phyloP scores from a whole-genome alignment of 768 basidiomycete species.

The Clitopilus passeckerianus region DNA sequence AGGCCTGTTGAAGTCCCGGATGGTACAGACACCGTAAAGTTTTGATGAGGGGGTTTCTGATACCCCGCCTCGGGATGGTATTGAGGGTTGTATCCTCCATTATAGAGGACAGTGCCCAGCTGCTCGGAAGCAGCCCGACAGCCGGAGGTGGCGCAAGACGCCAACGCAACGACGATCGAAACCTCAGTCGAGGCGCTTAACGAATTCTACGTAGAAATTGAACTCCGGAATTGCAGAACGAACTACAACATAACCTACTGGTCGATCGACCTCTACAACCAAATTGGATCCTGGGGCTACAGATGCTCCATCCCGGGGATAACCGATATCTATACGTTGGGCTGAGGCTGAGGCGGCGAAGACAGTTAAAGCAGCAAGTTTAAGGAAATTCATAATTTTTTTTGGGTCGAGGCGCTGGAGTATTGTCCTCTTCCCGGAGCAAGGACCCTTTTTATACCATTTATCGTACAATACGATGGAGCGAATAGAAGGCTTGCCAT shows the following conservation, averaged over 20 bases:
- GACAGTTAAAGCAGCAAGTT: slow-evolving; percentile 11
- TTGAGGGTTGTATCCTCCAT: slow-evolving; percentile 36
- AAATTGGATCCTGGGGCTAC: slow-evolving; percentile 32
- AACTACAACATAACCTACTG: slow-evolving; percentile 26
- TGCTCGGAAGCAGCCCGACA: slow-evolving; percentile 17
- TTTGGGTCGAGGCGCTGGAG: background rate
- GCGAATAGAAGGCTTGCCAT: background rate
- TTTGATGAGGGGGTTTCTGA: slow-evolving; percentile 34
- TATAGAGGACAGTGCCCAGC: slow-evolving; percentile 40
- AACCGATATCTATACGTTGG: slow-evolving; percentile 35
- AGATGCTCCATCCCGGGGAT: slow-evolving; percentile 27
- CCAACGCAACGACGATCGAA: slow-evolving; percentile 38
- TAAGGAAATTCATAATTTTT: background rate
- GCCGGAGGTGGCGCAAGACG: slow-evolving; percentile 22
- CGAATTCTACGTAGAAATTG: slow-evolving; percentile 21
- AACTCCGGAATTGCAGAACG: background rate
- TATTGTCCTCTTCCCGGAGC: background rate
- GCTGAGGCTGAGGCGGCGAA: slow-evolving; percentile 29
- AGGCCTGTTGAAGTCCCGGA: slow-evolving; percentile 16
- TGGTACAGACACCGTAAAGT: slow-evolving; percentile 39
- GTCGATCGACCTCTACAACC: slow-evolving; percentile 41
- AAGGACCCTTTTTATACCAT: background rate
- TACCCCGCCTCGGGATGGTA: slow-evolving; percentile 14
- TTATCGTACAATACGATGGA: background rate
- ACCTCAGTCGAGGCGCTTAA: slow-evolving; percentile 36